phyloP scores from a whole-genome alignment of 805 yeast genomes.

The Zygosaccharomyces bailii region DNA sequence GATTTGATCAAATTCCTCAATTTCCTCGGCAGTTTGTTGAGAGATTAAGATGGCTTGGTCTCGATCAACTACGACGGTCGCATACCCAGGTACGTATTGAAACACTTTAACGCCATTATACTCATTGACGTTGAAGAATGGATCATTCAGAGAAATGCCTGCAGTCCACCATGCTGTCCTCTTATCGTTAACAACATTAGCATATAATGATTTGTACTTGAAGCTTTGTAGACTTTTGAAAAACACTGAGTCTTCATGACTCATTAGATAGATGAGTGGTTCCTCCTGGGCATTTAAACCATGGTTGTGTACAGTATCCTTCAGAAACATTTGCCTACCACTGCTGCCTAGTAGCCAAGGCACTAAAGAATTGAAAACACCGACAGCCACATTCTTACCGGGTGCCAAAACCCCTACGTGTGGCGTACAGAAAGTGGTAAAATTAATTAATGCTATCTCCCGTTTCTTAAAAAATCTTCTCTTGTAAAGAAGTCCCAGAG shows the following conservation, averaged over 20 bases:
- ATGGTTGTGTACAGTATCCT: slow-evolving; percentile 38
- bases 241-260: slow-evolving; percentile 58
- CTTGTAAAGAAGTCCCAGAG: slow-evolving; percentile 65
- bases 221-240: slow-evolving; percentile 53
- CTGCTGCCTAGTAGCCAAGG: slow-evolving; percentile 66
- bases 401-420: slow-evolving; percentile 67
- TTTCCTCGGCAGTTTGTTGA: slow-evolving; percentile 44
- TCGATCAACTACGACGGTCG: slow-evolving; percentile 55
- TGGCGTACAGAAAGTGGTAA: slow-evolving; percentile 65
- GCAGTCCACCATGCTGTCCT: slow-evolving; percentile 84
- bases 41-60: slow-evolving; percentile 40
- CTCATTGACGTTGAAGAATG: slow-evolving; percentile 45
- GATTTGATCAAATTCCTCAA: not conserved
- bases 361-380: slow-evolving; percentile 57
- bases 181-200: slow-evolving; percentile 75
- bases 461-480: slow-evolving; percentile 44
- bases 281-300: slow-evolving; percentile 11
- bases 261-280: slow-evolving; percentile 66
- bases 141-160: slow-evolving; percentile 61
- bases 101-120: slow-evolving; percentile 46
- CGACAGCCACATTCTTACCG: slow-evolving; percentile 48
- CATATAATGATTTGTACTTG: slow-evolving; percentile 55
- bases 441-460: slow-evolving; percentile 53
- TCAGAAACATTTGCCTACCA: slow-evolving; percentile 70
- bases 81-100: slow-evolving; percentile 49